Percentiles rank a stretch among this genome's conserved stretches.
Conservation (phyloP, 345 rosid genomes). For the Aurinia saxatilis region DNA sequence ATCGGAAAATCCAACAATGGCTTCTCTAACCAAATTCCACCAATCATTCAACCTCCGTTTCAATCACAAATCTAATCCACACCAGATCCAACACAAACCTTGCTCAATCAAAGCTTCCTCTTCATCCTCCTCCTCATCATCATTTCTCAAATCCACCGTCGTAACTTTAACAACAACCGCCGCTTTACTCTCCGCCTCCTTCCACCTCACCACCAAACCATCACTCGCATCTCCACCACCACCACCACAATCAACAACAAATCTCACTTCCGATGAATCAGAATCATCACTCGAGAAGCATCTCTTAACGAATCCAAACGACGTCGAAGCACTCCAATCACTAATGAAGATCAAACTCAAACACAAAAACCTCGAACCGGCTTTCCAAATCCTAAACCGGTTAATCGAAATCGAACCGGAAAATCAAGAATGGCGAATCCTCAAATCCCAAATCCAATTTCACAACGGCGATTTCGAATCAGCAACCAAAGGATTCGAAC, state of each 20-base stretch:
- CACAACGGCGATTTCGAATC: constrained; percentile 56
- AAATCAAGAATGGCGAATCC: constrained; percentile 62
- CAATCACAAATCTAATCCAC: constrained; percentile 25
- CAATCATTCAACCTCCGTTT: constrained; percentile 38
- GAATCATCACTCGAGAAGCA: constrained; percentile 47
- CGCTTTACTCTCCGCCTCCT: constrained; percentile 33
- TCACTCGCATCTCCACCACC: constrained; percentile 44
- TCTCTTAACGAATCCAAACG: constrained; percentile 34
- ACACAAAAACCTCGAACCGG: constrained; percentile 42
- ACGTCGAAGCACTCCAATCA: constrained; percentile 47
- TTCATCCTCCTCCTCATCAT: constrained; percentile 24
- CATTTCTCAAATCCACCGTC: constrained; percentile 41
- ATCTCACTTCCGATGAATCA: constrained; percentile 28
- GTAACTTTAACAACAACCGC: constrained; percentile 58
- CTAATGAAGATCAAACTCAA: constrained; percentile 66
- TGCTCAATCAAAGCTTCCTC: constrained; percentile 47
- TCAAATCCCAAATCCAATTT: constrained; percentile 55
- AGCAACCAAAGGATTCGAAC: constrained; percentile 57
- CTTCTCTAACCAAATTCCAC: constrained; percentile 39
- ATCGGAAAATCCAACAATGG: too few relatives aligned
- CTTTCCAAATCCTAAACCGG: constrained; percentile 52
- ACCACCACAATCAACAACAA: constrained; percentile 30
- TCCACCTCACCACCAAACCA: constrained; percentile 37
- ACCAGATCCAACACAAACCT: constrained; percentile 13
- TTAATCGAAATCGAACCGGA: constrained; percentile 64